phyloP scores from a whole-genome alignment of 495 filamentous ascomycete species.

The Durotheca rogersii region DNA sequence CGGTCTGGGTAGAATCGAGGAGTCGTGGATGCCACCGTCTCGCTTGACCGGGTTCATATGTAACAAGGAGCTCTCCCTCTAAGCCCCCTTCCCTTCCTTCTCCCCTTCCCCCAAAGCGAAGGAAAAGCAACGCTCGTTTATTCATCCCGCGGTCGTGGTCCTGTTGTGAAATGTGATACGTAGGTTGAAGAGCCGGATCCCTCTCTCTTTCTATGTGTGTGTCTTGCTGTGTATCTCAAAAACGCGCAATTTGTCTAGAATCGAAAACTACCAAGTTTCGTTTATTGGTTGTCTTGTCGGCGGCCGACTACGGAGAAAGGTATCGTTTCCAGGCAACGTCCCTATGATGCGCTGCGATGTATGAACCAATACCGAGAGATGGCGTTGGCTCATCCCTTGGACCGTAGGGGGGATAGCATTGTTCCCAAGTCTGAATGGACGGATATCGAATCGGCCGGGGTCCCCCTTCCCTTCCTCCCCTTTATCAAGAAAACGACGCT shows the following conservation, averaged over 20 bases:
- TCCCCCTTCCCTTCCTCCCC: no score
- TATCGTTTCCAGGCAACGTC: slow-evolving; percentile 1
- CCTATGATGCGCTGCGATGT: slow-evolving; percentile 6
- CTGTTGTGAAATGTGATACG: slow-evolving; percentile 25
- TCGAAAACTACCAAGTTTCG: not conserved
- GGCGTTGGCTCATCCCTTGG: not conserved
- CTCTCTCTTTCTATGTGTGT: no score
- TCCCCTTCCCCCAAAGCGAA: no score
- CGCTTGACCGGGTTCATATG: no score
- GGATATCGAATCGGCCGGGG: not conserved
- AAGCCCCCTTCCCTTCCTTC: no score
- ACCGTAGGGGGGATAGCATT: not conserved
- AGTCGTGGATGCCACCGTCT: slow-evolving; percentile 27
- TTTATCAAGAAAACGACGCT: not conserved
- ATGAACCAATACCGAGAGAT: slow-evolving; percentile 1
- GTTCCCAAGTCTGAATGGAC: not conserved
- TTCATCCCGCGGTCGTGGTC: slow-evolving; percentile 4
- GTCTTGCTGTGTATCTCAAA: slow-evolving; percentile 10
- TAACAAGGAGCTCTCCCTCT: no score
- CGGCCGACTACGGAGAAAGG: slow-evolving; percentile 16
- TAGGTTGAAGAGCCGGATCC: slow-evolving; percentile 23
- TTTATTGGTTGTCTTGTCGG: not conserved
- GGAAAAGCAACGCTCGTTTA: slow-evolving; percentile 14
- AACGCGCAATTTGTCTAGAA: slow-evolving; percentile 16
- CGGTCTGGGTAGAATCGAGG: slow-evolving; percentile 31